phyloP scores from a whole-genome alignment of 768 basidiomycete genomes.

The Gloeopeniophorella convolvens region DNA sequence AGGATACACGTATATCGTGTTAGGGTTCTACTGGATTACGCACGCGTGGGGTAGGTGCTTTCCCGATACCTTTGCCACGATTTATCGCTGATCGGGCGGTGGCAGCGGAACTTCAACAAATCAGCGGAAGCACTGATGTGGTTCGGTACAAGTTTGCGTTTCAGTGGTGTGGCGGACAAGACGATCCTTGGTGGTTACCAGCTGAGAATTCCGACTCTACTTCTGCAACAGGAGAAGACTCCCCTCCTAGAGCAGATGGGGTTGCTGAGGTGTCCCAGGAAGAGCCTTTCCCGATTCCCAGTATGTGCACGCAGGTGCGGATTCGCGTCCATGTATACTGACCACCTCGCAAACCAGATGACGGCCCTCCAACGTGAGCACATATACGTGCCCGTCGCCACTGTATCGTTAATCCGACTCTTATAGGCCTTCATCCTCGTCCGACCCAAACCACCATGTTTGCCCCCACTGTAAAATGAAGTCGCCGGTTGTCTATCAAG shows the following conservation, averaged over 20 bases:
- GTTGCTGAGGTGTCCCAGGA: no score
- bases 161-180: conserved; percentile 76
- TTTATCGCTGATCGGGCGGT: conserved; percentile 5
- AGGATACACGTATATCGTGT: conserved; percentile 46
- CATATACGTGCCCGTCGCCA: no score
- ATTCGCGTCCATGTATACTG: no score
- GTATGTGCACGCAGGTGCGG: no score
- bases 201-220: not conserved
- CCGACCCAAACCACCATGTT: not conserved
- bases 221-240: not conserved
- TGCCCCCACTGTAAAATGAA: conserved; percentile 40
- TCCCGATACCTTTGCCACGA: conserved; percentile 5
- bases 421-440: not conserved
- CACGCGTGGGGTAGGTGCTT: conserved; percentile 57
- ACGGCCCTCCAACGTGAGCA: no score
- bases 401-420: no score
- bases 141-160: conserved; percentile 79
- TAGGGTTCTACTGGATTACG: conserved; percentile 69
- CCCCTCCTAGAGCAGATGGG: not conserved
- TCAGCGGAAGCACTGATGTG: conserved; percentile 44
- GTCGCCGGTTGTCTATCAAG: conserved; percentile 49
- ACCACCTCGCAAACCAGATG: no score
- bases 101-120: conserved; percentile 57
- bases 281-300: no score
- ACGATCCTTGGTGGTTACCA: conserved; percentile 42